Evolutionary conservation across 805 yeast genomes (phyloP), one percentile per base, ranked within the genome.

Genomic region (Wilhelminamyces savonicus): DNA sequence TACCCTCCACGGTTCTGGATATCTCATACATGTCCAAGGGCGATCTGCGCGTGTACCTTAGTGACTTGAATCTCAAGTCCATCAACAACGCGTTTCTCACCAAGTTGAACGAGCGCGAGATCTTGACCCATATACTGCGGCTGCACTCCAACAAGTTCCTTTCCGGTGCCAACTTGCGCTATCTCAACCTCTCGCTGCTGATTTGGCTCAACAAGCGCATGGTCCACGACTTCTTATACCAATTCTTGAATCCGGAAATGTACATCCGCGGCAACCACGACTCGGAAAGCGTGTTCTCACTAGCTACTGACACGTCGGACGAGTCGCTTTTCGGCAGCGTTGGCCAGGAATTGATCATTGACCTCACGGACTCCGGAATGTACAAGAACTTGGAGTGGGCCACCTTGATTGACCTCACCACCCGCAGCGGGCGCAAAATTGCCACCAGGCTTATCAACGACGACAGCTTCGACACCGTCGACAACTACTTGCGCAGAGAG

Each of bases 291-390:
- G n/a, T n/a, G n/a, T n/a, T n/a, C n/a, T n/a, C n/a, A n/a, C n/a
- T n/a, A n/a, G n/a, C n/a, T n/a, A n/a, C n/a, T n/a, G n/a, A n/a
- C n/a, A n/a, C n/a, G n/a, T 6, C 6, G 8, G 8, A 17, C 19
- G 19, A 17, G 8, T 17, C 19, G 8, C 6, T 7, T 8, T 6
- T 7, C 8, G 6, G 8, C 19, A 17, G 8, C 8, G 19, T 17
- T 17, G 8, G 8, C 8, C 19, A 8, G 19, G 8, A 17, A 6
- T 8, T 17, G 6, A 8, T 17, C 8, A 11, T 73, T 4, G 67
- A 62, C 27, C 62, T 77, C 12, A 46, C 63, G 4, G 48, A 56
- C 15, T 71, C 78, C 1, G 79, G 79, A 0, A 69, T 72, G 76
- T 51, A 54, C 21, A 60, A 62, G 34, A 52, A 56, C 19, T 50